A percentile compares a stretch with the other conserved stretches of the same genome.
These are phyloP conservation scores for Calonectria pauciramosa DNA, from an alignment of 2,329 filamentous ascomycete genomes.

Conservation along the genomic window DNA sequence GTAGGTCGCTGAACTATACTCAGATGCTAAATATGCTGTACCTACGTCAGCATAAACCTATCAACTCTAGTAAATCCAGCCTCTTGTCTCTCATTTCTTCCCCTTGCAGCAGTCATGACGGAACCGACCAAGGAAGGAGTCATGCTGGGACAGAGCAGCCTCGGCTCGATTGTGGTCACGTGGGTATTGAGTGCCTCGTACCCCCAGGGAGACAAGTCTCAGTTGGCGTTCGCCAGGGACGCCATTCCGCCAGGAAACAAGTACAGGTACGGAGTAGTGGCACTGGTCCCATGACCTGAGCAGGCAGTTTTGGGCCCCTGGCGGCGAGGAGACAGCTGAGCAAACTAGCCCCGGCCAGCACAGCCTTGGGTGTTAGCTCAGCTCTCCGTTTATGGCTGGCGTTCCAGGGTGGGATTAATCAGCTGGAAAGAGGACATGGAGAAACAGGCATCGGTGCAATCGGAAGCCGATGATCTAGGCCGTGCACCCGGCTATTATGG, in stretches of 20 bases:
- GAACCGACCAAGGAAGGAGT: neutral
- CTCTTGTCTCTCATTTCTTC: neutral
- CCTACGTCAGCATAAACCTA: neutral
- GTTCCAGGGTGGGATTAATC: neutral
- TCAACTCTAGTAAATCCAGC: neutral
- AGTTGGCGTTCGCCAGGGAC: neutral
- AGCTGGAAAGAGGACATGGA: neutral
- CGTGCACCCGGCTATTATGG: neutral
- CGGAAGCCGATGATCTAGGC: neutral
- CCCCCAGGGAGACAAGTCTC: neutral
- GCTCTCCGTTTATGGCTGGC: neutral
- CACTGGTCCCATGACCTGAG: neutral
- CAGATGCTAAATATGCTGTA: neutral
- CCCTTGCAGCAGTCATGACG: neutral
- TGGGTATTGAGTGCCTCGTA: neutral
- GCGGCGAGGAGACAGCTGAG: neutral
- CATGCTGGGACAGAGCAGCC: neutral
- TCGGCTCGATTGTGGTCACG: neutral
- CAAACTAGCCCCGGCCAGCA: neutral
- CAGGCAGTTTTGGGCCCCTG: neutral
- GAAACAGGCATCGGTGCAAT: neutral
- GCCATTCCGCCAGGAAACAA: neutral
- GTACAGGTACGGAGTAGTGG: neutral
- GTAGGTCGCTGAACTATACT: neutral
- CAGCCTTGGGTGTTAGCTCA: neutral